phyloP scores from a whole-genome alignment of 179 eudicot species.

The Silene coronaria region DNA sequence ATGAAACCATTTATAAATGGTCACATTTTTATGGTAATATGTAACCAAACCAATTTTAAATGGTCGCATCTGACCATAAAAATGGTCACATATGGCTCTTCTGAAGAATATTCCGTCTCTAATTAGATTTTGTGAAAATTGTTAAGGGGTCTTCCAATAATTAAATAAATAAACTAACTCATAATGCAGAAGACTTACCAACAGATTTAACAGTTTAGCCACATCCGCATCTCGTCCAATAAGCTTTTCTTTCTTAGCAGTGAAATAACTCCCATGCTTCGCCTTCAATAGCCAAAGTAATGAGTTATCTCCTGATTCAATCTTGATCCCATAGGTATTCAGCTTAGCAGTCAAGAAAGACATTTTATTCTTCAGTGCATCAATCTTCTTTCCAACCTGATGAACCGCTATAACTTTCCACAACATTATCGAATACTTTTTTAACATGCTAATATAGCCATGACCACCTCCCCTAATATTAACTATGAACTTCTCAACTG shows the following conservation, averaged over 20 bases:
- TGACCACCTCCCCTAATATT: not conserved
- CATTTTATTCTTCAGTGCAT: slow-evolving; percentile 20
- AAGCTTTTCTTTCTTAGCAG: slow-evolving; percentile 24
- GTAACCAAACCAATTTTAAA: no score
- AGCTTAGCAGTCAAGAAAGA: slow-evolving; percentile 25
- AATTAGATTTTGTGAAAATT: no score
- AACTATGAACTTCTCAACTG: slow-evolving; percentile 18
- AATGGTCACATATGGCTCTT: no score
- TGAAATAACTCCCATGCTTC: slow-evolving; percentile 18
- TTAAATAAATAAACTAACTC: not conserved
- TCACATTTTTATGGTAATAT: no score
- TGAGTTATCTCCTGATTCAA: slow-evolving; percentile 9
- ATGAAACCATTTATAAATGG: no score
- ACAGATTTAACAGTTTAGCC: slow-evolving; percentile 8
- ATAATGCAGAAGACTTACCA: slow-evolving; percentile 13
- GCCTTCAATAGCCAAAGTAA: not conserved
- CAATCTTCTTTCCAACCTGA: slow-evolving; percentile 21
- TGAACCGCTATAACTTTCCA: slow-evolving; percentile 17
- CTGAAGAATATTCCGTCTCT: no score
- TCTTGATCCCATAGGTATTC: slow-evolving; percentile 25
- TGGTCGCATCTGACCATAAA: no score
- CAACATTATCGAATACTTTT: slow-evolving; percentile 8
- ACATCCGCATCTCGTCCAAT: slow-evolving; percentile 33
- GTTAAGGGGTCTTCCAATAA: no score
- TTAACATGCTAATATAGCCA: not conserved